These are phyloP conservation scores for Pseudonectria foliicola DNA, from an alignment of 2,329 filamentous ascomycete species.

Conservation along the genomic window DNA sequence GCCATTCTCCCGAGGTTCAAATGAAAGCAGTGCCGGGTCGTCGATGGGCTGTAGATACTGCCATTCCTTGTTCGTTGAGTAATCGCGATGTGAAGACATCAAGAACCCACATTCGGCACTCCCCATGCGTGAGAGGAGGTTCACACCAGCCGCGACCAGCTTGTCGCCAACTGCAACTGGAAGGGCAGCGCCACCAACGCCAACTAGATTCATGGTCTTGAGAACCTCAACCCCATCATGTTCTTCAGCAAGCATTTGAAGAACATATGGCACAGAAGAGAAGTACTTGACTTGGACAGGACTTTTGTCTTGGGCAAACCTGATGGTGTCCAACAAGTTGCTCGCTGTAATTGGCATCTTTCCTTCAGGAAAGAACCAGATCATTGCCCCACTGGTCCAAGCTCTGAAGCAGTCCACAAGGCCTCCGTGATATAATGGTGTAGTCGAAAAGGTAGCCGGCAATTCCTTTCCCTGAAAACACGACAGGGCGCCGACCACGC, in stretches of 20 bases:
- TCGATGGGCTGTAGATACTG: slow-evolving; percentile 45
- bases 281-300: slow-evolving; percentile 44
- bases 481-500: slow-evolving; percentile 48
- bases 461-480: slow-evolving; percentile 28
- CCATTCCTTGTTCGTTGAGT: slow-evolving; percentile 48
- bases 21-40: slow-evolving; percentile 27
- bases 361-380: slow-evolving; percentile 57
- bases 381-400: slow-evolving; percentile 51
- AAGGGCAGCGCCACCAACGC: slow-evolving; percentile 56
- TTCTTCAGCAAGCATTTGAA: slow-evolving; percentile 44
- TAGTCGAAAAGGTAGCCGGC: slow-evolving; percentile 54
- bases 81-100: slow-evolving; percentile 54
- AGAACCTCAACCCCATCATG: slow-evolving; percentile 34
- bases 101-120: slow-evolving; percentile 62
- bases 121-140: slow-evolving; percentile 55
- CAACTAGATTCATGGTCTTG: slow-evolving; percentile 50
- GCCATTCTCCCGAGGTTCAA: slow-evolving; percentile 37
- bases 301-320: slow-evolving; percentile 23
- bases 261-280: slow-evolving; percentile 53
- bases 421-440: slow-evolving; percentile 59
- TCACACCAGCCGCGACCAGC: slow-evolving; percentile 43
- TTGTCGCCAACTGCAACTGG: slow-evolving; percentile 44
- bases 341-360: slow-evolving; percentile 46
- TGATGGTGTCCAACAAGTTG: slow-evolving; percentile 44
- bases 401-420: slow-evolving; percentile 55